phyloP scores from a whole-genome alignment of 1,139 yeast species.

The Diutina siamensis region DNA sequence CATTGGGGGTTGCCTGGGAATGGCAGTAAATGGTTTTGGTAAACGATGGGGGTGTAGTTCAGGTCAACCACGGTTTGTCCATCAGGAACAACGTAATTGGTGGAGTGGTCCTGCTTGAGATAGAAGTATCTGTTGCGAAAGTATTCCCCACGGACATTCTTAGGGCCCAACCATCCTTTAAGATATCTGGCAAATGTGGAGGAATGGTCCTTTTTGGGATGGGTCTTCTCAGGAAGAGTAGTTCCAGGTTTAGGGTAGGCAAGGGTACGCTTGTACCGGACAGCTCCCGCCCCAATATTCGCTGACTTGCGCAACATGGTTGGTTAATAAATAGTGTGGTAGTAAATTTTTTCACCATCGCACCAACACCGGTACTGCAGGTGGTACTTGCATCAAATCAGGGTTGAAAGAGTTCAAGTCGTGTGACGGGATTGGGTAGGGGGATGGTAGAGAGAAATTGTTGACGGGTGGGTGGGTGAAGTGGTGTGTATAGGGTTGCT shows the following conservation, averaged over 20 bases:
- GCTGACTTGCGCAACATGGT: neutral
- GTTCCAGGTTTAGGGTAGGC: slow-evolving; percentile 20
- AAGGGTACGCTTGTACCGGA: slow-evolving; percentile 14
- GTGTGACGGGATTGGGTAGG: too few species aligned
- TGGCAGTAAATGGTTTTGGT: slow-evolving; percentile 38
- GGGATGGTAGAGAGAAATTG: too few species aligned
- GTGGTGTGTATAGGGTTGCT: too few species aligned
- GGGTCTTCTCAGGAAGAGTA: slow-evolving; percentile 13
- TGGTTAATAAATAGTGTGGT: neutral
- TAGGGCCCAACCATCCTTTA: slow-evolving; percentile 67
- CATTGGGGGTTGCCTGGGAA: slow-evolving; percentile 69
- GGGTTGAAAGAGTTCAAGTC: neutral
- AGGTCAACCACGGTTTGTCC: slow-evolving; percentile 24
- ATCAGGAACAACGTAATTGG: slow-evolving; percentile 65
- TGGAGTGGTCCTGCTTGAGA: slow-evolving; percentile 61
- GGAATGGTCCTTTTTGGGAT: slow-evolving; percentile 22
- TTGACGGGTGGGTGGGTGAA: too few species aligned
- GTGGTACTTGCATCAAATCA: too few species aligned
- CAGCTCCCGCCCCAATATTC: neutral
- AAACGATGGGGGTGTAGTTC: neutral
- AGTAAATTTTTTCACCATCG: neutral
- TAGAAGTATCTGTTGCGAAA: slow-evolving; percentile 62
- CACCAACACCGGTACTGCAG: neutral
- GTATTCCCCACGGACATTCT: slow-evolving; percentile 76
- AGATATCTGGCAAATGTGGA: slow-evolving; percentile 23